phyloP scores from a whole-genome alignment of 176 grass and related monocot genomes.

The Aegilops speltoides region DNA sequence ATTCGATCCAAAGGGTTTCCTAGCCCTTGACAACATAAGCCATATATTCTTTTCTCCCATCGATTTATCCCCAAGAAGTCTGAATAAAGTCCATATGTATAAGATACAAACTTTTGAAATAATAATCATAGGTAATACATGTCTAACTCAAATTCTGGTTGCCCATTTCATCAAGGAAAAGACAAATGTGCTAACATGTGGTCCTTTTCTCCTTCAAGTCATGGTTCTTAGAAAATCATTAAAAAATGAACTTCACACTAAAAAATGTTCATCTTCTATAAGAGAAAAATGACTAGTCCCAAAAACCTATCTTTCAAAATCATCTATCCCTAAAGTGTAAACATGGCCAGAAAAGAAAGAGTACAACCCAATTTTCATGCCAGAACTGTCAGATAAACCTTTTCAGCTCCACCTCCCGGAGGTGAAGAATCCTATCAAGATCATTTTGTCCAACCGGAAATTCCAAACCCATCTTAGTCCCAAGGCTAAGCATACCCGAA shows the following conservation, averaged over 20 bases:
- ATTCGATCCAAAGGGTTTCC: too few relatives aligned
- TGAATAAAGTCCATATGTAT: not conserved
- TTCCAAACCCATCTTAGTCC: constrained; percentile 38
- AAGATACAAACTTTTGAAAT: not conserved
- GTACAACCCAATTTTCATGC: not conserved
- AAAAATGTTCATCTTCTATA: not conserved
- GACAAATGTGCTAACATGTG: not conserved
- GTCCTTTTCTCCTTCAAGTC: not conserved
- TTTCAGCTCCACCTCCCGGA: constrained; percentile 46
- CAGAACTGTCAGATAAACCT: constrained; percentile 25
- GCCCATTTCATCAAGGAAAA: not conserved
- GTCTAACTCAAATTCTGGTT: not conserved
- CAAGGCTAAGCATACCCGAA: constrained; percentile 42
- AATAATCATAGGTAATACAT: not conserved
- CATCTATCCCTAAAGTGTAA: not conserved
- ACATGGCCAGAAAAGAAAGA: not conserved
- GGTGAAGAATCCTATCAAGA: constrained; percentile 28
- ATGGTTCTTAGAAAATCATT: not conserved
- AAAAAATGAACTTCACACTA: not conserved
- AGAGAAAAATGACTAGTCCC: not conserved
- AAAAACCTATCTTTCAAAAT: not conserved
- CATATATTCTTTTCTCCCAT: constrained; percentile 55
- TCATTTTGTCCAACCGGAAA: constrained; percentile 37
- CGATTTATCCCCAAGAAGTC: constrained; percentile 7
- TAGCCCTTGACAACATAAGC: constrained; percentile 35